phyloP scores from a whole-genome alignment of 345 rosid species.

The Raphanus raphanistrum region DNA sequence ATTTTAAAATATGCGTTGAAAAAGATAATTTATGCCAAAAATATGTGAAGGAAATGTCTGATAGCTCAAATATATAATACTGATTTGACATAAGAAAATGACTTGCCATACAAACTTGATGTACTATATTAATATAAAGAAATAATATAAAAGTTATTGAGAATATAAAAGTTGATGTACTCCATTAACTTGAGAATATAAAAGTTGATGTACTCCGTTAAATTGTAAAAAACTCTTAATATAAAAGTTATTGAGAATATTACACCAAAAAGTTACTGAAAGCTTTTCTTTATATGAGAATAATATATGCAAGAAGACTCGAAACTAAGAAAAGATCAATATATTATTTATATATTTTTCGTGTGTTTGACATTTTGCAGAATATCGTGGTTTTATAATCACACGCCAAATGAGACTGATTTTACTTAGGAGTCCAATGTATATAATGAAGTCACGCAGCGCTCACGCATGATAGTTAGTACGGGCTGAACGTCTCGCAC shows the following conservation, averaged over 20 bases:
- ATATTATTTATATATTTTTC: neutral
- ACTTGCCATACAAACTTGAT: conserved; percentile 14
- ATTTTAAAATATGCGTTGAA: neutral
- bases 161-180: no score
- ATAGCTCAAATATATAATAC: conserved; percentile 6
- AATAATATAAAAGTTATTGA: neutral
- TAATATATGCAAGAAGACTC: neutral
- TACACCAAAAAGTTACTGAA: no score
- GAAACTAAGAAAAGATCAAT: neutral
- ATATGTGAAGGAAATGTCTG: conserved; percentile 22
- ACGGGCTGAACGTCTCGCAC: neutral
- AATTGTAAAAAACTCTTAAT: no score
- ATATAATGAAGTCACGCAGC: neutral
- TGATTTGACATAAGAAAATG: neutral
- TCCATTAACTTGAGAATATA: no score
- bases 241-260: neutral
- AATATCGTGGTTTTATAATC: conserved; percentile 25
- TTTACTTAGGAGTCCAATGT: neutral
- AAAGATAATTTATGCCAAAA: neutral
- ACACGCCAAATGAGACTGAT: neutral
- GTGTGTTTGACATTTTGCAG: conserved; percentile 6
- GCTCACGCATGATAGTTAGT: neutral
- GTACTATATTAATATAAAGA: neutral
- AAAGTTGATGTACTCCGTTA: no score
- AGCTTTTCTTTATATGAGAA: neutral